Evolutionary conservation across 768 basidiomycete species (phyloP).

Genomic region (Boletus reticulatus): DNA sequence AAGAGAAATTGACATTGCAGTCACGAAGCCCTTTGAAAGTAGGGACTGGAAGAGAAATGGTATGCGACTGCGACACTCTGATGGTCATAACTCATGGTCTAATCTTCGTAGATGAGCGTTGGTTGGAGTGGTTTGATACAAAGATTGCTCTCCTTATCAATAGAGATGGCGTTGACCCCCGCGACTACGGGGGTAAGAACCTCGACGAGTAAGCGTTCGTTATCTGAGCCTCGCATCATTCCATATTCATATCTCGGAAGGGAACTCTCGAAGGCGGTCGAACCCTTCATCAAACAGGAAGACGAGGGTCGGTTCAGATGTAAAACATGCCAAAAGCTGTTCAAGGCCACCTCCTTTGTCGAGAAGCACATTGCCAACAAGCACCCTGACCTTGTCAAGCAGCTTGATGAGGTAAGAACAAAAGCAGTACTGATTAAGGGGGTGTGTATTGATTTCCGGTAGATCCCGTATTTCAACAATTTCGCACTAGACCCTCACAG

Average conservation of each 20-base stretch:
- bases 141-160: conserved; percentile 83
- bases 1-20: conserved; percentile 36
- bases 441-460: conserved; percentile 18
- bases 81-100: conserved; percentile 8
- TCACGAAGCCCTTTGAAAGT: conserved; percentile 39
- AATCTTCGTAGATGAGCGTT: conserved; percentile 66
- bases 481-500: conserved; percentile 96
- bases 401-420: conserved; percentile 75
- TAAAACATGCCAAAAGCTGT: conserved; percentile 94
- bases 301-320: conserved; percentile 97
- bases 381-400: conserved; percentile 81
- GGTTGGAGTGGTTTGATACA: conserved; percentile 86
- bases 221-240: conserved; percentile 2
- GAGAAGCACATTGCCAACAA: conserved; percentile 98
- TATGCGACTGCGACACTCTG: conserved; percentile 30
- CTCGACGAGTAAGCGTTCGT: conserved; percentile 74
- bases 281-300: conserved; percentile 87
- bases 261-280: conserved; percentile 76
- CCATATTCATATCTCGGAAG: conserved; percentile 40
- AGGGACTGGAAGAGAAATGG: conserved; percentile 67
- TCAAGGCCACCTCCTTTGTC: conserved; percentile 95
- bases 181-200: conserved; percentile 85
- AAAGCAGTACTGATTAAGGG: conserved; percentile 3
- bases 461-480: conserved; percentile 92
- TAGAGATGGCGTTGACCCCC: conserved; percentile 76